phyloP scores from a whole-genome alignment of 495 filamentous ascomycete species.

The Polyplosphaeria fusca region DNA sequence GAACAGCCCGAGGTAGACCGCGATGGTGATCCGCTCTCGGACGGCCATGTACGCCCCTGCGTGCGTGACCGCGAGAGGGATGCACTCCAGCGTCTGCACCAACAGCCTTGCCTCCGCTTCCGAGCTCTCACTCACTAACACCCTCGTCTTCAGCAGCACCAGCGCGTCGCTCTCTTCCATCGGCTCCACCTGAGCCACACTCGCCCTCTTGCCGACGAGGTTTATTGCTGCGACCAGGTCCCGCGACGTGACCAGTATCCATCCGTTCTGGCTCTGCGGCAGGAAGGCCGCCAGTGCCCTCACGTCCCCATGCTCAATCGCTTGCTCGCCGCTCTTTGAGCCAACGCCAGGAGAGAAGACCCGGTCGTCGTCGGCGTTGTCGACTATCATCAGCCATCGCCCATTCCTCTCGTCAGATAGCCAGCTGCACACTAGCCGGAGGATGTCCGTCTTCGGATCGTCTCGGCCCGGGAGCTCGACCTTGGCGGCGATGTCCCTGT shows the following conservation, averaged over 20 bases:
- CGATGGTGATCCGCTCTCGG: not conserved
- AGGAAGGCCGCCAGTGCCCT: slow-evolving; percentile 14
- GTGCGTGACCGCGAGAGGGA: slow-evolving; percentile 23
- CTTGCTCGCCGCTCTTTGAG: not conserved
- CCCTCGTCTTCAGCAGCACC: slow-evolving; percentile 13
- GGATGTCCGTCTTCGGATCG: slow-evolving; percentile 10
- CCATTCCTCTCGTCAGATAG: slow-evolving; percentile 10
- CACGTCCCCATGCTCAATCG: not conserved
- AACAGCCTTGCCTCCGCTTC: slow-evolving; percentile 11
- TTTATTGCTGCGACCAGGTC: slow-evolving; percentile 8
- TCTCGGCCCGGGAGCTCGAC: slow-evolving; percentile 17
- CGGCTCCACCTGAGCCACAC: slow-evolving; percentile 8
- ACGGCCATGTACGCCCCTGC: slow-evolving; percentile 17
- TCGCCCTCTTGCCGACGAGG: slow-evolving; percentile 2
- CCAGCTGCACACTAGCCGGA: slow-evolving; percentile 15
- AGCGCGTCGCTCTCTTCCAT: slow-evolving; percentile 21
- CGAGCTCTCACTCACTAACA: not conserved
- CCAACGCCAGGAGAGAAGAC: slow-evolving; percentile 9
- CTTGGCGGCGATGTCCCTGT: slow-evolving; percentile 22
- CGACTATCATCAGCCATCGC: slow-evolving; percentile 21
- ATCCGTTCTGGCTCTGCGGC: slow-evolving; percentile 12
- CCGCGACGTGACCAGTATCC: slow-evolving; percentile 21
- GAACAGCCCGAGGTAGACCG: slow-evolving; percentile 6
- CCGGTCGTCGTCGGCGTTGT: slow-evolving; percentile 14
- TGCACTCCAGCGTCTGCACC: slow-evolving; percentile 14